Evolutionary conservation across 106 monocot species (phyloP), one percentile per base, ranked within the genome.

Genomic region (Hemerocallis citrina): DNA sequence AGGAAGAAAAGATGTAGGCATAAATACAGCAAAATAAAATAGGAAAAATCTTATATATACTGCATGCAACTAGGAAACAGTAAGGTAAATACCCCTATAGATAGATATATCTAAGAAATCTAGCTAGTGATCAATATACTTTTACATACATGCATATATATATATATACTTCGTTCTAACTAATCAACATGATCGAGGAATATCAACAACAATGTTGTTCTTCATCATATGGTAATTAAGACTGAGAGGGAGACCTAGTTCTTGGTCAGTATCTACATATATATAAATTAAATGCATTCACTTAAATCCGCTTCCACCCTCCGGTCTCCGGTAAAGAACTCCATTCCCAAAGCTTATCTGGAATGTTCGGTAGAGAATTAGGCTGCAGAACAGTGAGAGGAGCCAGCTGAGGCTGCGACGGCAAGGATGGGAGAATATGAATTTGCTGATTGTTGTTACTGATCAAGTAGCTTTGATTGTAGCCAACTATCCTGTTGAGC

Each of bases 331-430:
- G 28, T 7, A 41, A 2, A 3, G 24, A 36, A 41, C 14, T 41
- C 61, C 61, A 61, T 7, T 61, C 40, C 61, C 61, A 61, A 1
- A 61, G 61, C 14, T 61, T 61, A 6, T 61, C 61, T 16, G 40
- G 29, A 24, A 59, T 38, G 16, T 20, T 28, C 23, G 7, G 37
- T 12, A 59, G 29, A 4, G 59, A 38, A 61, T 42, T 17, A 31
- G 57, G 35, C 25, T 10, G 9, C 61, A n/a, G n/a, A n/a, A 61
- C 41, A 23, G 23, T 61, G 27, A 61, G 27, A 41, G 36, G 35
- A 38, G 38, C 20, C 16, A 59, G 37, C 23, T 59, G 58, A 5
- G 35, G 37, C 37, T 21, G 58, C 33, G 33, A 17, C 55, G 10
- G 37, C 31, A 30, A 8, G 0, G 24, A 2, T 4, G 47, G 7